Evolutionary conservation across 371 early-diverging fungal genomes (phyloP), one percentile per base, ranked within the genome.

Genomic region (Lichtheimia corymbifera): DNA sequence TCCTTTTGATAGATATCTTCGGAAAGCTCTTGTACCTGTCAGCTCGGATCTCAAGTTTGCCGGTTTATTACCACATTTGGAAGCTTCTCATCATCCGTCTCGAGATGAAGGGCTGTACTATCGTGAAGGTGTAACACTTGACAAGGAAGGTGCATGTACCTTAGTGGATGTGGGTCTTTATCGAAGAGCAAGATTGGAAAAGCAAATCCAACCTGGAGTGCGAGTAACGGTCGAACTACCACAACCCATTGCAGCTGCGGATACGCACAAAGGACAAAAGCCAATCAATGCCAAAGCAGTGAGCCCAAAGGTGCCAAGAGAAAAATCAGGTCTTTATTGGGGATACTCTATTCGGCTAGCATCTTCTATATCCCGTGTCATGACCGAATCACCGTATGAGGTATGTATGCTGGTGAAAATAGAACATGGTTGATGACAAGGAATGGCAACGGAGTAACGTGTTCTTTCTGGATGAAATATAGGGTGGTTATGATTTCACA

Each of bases 41-140:
- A 88, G 86, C 61, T 74, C 83, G n/a, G 90, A 91, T 64, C 69
- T 92, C 58, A 80, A 83, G 72, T 90, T 83, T 67, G 89, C 90
- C 3, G 84, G 75, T 5, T 70, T 92, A 51, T 69, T 92, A 30
- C 85, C 87, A 67, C 87, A 88, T 9, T 65, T 92, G 52, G 91
- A 90, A 67, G 76, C 82, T 2, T 88, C 92, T 15, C 91, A 92
- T 68, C 92, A 92, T 64, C 82, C 90, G 11, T 75, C 80, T 15
- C 62, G 72, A 52, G 84, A 85, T 52, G 90, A 90, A 25, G 70
- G 69, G 6, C 82, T 80, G 15, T 68, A 63, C 4, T 92, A 76
- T 70, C 74, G 92, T 17, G 92, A 90, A 62, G 90, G 89, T 25
- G 85, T 90, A 0, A 85, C 86, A 12, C 71, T 88, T 4, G 69